Evolutionary conservation across 106 monocot genomes (phyloP).

Genomic region (Acorus calamus): DNA sequence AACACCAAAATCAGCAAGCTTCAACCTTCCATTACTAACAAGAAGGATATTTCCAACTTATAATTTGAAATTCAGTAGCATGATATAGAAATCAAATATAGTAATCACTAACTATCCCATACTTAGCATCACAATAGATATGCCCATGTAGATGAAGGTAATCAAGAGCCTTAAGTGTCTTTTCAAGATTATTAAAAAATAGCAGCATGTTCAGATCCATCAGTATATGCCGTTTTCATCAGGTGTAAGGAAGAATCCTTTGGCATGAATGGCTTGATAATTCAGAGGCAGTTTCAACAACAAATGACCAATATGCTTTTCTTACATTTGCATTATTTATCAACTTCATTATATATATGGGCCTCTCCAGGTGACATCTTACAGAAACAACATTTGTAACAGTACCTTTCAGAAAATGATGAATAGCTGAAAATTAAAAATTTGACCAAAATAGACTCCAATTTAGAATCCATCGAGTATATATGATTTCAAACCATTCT

Average conservation of each 20-base stretch:
- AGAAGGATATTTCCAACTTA: conserved; percentile 97
- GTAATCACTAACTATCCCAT: conserved; percentile 1
- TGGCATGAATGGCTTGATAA: conserved; percentile 93
- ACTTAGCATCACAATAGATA: conserved; percentile 96
- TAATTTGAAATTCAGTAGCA: background rate
- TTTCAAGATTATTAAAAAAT: conserved; percentile 82
- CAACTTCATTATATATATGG: too few species aligned
- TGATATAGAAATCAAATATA: conserved; percentile 3
- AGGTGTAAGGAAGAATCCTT: conserved; percentile 96
- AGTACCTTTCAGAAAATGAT: background rate
- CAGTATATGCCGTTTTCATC: conserved; percentile 84
- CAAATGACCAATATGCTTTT: too few species aligned
- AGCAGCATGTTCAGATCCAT: conserved; percentile 91
- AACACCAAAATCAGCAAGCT: conserved; percentile 95
- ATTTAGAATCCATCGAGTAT: too few species aligned
- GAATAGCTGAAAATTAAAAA: background rate
- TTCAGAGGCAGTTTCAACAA: conserved; percentile 79
- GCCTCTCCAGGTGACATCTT: conserved; percentile 83
- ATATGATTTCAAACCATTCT: too few species aligned
- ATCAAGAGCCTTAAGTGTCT: conserved; percentile 89
- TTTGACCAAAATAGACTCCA: too few species aligned
- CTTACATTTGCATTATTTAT: too few species aligned
- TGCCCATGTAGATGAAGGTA: conserved; percentile 93
- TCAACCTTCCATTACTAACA: conserved; percentile 65
- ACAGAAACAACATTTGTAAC: conserved; percentile 1